Evolutionary conservation across 371 early-diverging fungal genomes (phyloP).

Genomic region (Parasitella parasitica): DNA sequence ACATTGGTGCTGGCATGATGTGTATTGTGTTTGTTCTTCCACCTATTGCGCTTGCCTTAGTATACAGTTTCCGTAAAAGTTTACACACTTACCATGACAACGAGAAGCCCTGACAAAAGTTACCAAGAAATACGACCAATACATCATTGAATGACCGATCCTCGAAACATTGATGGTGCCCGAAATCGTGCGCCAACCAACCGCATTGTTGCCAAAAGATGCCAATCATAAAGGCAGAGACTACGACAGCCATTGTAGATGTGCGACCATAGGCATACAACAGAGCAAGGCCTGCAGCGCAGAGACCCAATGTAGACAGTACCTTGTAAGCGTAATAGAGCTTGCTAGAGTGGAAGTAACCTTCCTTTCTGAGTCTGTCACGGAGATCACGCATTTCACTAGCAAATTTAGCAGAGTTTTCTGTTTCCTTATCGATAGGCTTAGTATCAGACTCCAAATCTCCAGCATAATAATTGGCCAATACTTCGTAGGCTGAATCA

Average conservation of each 20-base stretch:
- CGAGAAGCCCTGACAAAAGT: slow-evolving; percentile 78
- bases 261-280: slow-evolving; percentile 55
- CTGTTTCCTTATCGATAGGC: background rate
- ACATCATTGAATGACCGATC: slow-evolving; percentile 67
- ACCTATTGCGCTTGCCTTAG: slow-evolving; percentile 33
- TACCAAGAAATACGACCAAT: slow-evolving; percentile 74
- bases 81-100: slow-evolving; percentile 53
- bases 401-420: slow-evolving; percentile 42
- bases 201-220: slow-evolving; percentile 89
- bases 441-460: slow-evolving; percentile 59
- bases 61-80: background rate
- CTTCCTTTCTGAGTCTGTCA: slow-evolving; percentile 54
- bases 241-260: slow-evolving; percentile 54
- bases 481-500: slow-evolving; percentile 63
- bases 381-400: slow-evolving; percentile 70
- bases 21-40: slow-evolving; percentile 92
- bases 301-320: slow-evolving; percentile 55
- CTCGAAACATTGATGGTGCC: slow-evolving; percentile 83
- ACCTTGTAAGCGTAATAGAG: slow-evolving; percentile 71
- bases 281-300: slow-evolving; percentile 51
- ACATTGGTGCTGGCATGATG: slow-evolving; percentile 88
- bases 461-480: slow-evolving; percentile 81
- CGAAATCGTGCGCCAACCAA: slow-evolving; percentile 87
- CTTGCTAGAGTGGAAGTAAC: slow-evolving; percentile 69
- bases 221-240: slow-evolving; percentile 65